Evolutionary conservation across 1,284 basidiomycete species (phyloP), one percentile per base, ranked within the genome.

Genomic region (Ustilago xerochloae): DNA sequence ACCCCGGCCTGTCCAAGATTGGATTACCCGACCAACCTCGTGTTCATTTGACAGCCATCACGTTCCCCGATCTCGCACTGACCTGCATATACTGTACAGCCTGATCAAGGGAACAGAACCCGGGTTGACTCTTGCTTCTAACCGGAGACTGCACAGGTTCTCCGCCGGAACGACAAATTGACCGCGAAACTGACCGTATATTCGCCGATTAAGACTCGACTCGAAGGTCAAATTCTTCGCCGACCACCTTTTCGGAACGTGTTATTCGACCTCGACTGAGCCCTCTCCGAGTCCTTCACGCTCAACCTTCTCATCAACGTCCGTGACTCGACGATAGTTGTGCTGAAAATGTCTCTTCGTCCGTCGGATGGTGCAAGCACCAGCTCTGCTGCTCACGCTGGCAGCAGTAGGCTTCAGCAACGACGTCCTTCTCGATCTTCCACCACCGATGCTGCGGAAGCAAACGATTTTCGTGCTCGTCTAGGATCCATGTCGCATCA

Each of bases 371-470:
- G 48, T 10, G 24, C 53, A 12, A 52, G 54, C 50, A 36, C 61
- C n/a, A 51, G 53, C 12, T n/a, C 38, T 6, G 41, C 48, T 39
- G 38, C 39, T 20, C 41, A 33, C n/a, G 47, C 20, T 45, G 26
- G 35, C 35, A 41, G 38, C 28, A 35, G 32, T 12, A 46, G 33
- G 3, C 51, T 65, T n/a, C 51, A 60, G 22, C 63, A 65, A 16
- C 63, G 63, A 4, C 48, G 63, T 13, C 48, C 57, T n/a, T 56
- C 56, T 4, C 41, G 63, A 51, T 54, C 58, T 15, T 66, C 63
- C 7, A 36, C 18, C 26, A 61, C 57, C 7, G 58, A 66, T 33
- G 48, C 53, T 32, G 28, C 52, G 10, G 57, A 66, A 28, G 57
- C 53, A 10, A 13, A 24, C 35, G 41, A 39, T 24, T 66, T 66